Conservation (phyloP, 257 asterid genomes). For the Nicotiana benthamiana region DNA sequence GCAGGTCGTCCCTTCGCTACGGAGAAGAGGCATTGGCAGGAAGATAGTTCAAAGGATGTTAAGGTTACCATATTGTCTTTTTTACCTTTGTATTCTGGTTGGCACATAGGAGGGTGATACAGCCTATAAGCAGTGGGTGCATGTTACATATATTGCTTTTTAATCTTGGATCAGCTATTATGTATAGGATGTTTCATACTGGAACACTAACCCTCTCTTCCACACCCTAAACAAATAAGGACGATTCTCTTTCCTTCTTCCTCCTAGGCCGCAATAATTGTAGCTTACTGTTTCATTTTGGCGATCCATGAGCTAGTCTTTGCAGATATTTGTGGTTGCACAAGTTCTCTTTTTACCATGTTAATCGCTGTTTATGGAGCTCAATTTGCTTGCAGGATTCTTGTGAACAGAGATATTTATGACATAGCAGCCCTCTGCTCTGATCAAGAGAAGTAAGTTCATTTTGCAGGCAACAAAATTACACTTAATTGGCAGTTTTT, state of each 20-base stretch:
- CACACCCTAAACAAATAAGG: neutral
- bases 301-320: neutral
- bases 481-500: neutral
- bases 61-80: constrained; percentile 34
- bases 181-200: neutral
- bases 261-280: neutral
- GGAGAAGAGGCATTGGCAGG: constrained; percentile 64
- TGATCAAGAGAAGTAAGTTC: constrained; percentile 44
- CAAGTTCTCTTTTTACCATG: neutral
- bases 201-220: neutral
- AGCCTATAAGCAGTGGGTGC: neutral
- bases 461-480: neutral
- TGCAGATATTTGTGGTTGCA: neutral
- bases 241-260: neutral
- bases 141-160: neutral
- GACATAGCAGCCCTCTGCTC: constrained; percentile 77
- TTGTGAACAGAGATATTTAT: constrained; percentile 49
- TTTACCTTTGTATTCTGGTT: neutral
- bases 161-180: too few species aligned
- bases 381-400: constrained; percentile 52
- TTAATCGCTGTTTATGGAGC: neutral
- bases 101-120: neutral
- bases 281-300: neutral
- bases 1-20: constrained; percentile 73
- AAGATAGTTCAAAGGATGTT: constrained; percentile 56